A percentile compares a stretch with the other conserved stretches of the same genome.
These are phyloP conservation scores for Cladobotryum protrusum DNA, from an alignment of 2,329 filamentous ascomycete species.

Conservation along the genomic window DNA sequence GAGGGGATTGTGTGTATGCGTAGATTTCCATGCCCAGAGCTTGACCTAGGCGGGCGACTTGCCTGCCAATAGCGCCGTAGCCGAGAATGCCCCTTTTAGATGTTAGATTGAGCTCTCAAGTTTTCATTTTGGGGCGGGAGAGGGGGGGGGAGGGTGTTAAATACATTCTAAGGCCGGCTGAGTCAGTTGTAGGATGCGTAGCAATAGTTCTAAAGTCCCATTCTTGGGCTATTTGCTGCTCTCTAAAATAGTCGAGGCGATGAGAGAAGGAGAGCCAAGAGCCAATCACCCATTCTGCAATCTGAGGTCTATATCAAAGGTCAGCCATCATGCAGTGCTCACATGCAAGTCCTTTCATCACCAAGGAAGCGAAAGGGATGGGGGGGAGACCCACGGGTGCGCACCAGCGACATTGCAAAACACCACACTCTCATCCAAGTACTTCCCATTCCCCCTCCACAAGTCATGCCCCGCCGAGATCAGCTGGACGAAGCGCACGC, in stretches of 20 bases:
- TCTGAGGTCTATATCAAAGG: constrained; percentile 26
- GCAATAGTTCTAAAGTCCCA: constrained; percentile 19
- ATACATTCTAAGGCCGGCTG: constrained; percentile 29
- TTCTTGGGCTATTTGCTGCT: constrained; percentile 21
- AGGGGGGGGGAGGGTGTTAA: constrained; percentile 1
- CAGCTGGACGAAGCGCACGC: constrained; percentile 40
- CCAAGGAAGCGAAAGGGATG: background rate
- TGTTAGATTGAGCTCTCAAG: background rate
- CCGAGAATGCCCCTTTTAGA: constrained; percentile 32
- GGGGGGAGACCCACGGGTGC: constrained; percentile 31
- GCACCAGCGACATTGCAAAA: constrained; percentile 38
- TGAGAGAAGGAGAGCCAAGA: constrained; percentile 29
- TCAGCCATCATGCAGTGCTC: background rate
- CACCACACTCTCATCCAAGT: constrained; percentile 26
- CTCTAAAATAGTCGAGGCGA: constrained; percentile 23
- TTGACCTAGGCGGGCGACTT: constrained; percentile 41
- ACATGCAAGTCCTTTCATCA: background rate
- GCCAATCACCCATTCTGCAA: constrained; percentile 36
- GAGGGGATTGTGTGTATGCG: constrained; percentile 59
- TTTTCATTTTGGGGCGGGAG: background rate
- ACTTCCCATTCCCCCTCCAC: constrained; percentile 32
- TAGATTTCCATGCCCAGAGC: constrained; percentile 62
- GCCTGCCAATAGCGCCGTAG: constrained; percentile 40
- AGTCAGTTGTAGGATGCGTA: constrained; percentile 23
- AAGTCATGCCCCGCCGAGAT: constrained; percentile 37